Evolutionary conservation across 257 asterid species (phyloP).

Genomic region (Coffea eugenioides): DNA sequence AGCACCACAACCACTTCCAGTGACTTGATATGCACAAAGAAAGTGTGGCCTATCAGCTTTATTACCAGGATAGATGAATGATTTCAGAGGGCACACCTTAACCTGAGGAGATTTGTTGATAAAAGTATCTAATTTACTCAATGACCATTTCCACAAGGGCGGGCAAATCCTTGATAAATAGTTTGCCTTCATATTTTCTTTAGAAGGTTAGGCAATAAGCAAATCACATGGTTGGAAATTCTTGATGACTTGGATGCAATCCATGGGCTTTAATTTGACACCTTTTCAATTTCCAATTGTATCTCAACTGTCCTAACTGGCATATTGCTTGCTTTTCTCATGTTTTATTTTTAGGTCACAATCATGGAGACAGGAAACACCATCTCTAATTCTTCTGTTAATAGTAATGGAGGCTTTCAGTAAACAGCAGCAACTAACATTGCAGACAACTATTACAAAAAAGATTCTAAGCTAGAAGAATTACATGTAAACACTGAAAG

Average conservation of each 20-base stretch:
- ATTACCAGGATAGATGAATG: background rate
- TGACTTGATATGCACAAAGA: background rate
- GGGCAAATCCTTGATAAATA: background rate
- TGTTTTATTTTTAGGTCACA: too few relatives aligned
- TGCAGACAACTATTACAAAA: background rate
- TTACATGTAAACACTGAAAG: too few relatives aligned
- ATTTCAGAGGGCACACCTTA: background rate
- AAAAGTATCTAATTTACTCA: background rate
- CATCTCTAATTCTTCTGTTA: background rate
- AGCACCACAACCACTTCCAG: too few relatives aligned
- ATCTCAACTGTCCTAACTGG: background rate
- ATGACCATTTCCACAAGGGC: background rate
- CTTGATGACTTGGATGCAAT: background rate
- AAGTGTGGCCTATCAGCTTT: background rate
- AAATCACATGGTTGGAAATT: background rate
- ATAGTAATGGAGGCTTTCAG: background rate
- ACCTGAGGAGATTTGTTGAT: background rate
- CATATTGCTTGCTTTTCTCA: background rate
- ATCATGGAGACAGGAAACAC: too few relatives aligned
- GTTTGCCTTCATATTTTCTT: background rate
- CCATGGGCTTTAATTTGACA: background rate
- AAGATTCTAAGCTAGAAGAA: background rate
- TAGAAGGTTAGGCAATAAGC: too few relatives aligned
- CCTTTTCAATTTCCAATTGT: background rate
- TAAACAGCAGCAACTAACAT: background rate